These are phyloP conservation scores for Phaeosphaeriaceae sp. DNA, from an alignment of 2,329 filamentous ascomycete species.

Conservation along the genomic window DNA sequence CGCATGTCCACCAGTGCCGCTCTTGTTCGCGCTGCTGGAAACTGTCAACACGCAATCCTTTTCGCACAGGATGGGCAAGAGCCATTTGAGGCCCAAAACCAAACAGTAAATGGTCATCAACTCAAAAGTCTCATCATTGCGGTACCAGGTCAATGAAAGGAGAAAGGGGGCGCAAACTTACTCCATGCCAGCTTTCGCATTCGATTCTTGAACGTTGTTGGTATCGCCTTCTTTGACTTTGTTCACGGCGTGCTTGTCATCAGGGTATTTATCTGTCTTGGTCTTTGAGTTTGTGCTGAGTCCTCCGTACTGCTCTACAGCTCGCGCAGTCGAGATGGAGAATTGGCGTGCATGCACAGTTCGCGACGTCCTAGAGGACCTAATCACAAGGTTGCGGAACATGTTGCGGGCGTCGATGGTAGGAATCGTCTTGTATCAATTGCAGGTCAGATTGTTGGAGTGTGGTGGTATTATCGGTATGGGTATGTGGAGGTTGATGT, in stretches of 20 bases:
- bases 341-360: slow-evolving; percentile 17
- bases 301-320: neutral
- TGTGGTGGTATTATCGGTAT: neutral
- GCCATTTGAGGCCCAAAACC: neutral
- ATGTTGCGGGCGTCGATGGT: slow-evolving; percentile 5
- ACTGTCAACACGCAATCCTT: neutral
- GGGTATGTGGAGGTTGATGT: too few species aligned
- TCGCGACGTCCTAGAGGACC: slow-evolving; percentile 14
- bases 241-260: slow-evolving; percentile 36
- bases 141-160: neutral
- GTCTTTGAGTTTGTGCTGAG: slow-evolving; percentile 26
- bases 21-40: slow-evolving; percentile 24
- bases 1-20: slow-evolving; percentile 50
- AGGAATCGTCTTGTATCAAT: neutral
- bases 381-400: slow-evolving; percentile 18
- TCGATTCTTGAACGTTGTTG: slow-evolving; percentile 44
- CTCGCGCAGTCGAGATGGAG: slow-evolving; percentile 22
- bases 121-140: neutral
- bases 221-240: slow-evolving; percentile 42
- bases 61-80: neutral
- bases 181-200: slow-evolving; percentile 39
- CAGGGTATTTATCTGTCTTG: slow-evolving; percentile 29
- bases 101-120: neutral
- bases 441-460: neutral
- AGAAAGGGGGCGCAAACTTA: slow-evolving; percentile 29